These are phyloP conservation scores for Cinnamomum chago DNA, from an alignment of 164 flowering plant species.

Conservation along the genomic window DNA sequence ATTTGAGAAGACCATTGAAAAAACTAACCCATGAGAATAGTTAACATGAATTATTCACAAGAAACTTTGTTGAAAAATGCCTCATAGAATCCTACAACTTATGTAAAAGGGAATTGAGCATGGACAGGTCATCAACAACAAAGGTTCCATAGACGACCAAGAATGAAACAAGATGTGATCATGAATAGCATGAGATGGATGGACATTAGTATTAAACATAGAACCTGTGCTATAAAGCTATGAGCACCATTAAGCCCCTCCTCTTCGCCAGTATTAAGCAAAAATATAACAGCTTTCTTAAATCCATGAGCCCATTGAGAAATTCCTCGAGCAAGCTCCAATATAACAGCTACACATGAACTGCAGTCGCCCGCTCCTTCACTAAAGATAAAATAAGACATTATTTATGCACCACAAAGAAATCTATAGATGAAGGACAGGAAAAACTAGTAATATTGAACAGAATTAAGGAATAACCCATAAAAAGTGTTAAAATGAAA, in stretches of 20 bases:
- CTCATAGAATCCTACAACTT: not conserved
- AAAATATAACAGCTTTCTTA: conserved; percentile 71
- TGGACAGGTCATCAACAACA: too few relatives aligned
- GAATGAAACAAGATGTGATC: not conserved
- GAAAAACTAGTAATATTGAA: too few relatives aligned
- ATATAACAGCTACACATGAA: conserved; percentile 91
- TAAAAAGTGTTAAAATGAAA: too few relatives aligned
- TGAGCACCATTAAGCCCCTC: conserved; percentile 98
- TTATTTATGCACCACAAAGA: too few relatives aligned
- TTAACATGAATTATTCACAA: not conserved
- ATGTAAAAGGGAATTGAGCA: not conserved
- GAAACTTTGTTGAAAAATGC: not conserved
- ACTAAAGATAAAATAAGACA: conserved; percentile 32
- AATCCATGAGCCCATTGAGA: conserved; percentile 98
- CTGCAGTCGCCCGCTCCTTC: conserved; percentile 99
- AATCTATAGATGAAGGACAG: too few relatives aligned
- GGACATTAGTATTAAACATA: not conserved
- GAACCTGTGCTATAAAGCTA: conserved; percentile 96
- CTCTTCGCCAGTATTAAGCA: conserved; percentile 96
- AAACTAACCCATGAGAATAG: not conserved
- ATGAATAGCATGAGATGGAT: not conserved
- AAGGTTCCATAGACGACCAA: not conserved
- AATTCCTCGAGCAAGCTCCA: conserved; percentile 91
- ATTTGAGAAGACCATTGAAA: not conserved
- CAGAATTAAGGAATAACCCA: too few relatives aligned